Conservation (phyloP, 202 grass and related monocot species). For the Tripidium arundinaceum region DNA sequence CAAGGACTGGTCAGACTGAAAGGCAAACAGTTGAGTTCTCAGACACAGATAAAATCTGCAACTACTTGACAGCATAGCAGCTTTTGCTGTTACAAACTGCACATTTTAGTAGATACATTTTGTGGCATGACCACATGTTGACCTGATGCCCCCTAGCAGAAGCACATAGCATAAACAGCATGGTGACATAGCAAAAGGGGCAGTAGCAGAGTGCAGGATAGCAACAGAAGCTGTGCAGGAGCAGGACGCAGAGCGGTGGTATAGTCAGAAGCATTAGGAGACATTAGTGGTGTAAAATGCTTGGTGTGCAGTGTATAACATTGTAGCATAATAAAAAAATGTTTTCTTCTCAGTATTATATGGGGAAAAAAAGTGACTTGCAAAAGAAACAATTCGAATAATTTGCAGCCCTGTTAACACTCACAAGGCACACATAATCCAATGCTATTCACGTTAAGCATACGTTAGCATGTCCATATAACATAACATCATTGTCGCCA, state of each 20-base stretch:
- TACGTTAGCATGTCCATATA: not conserved
- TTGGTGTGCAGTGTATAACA: not conserved
- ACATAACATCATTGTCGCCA: not conserved
- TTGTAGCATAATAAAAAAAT: not conserved
- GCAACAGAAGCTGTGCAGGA: not conserved
- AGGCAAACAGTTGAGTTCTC: not conserved
- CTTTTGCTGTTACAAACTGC: not conserved
- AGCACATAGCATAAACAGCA: constrained; percentile 20
- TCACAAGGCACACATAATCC: not conserved
- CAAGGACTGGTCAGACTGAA: constrained; percentile 11
- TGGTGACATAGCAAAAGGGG: not conserved
- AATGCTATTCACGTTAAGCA: not conserved
- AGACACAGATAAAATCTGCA: not conserved
- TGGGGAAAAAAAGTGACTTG: not conserved
- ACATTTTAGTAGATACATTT: not conserved
- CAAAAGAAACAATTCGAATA: not conserved
- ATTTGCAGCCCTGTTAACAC: not conserved
- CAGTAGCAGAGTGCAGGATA: not conserved
- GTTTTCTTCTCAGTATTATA: not conserved
- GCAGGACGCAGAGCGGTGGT: not conserved
- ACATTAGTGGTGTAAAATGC: not conserved
- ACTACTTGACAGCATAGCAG: not conserved
- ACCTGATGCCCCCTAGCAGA: not conserved
- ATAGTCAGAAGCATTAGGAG: not conserved
- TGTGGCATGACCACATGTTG: not conserved